Evolutionary conservation across 371 early-diverging fungal genomes (phyloP).

Genomic region (Mortierella sp.): DNA sequence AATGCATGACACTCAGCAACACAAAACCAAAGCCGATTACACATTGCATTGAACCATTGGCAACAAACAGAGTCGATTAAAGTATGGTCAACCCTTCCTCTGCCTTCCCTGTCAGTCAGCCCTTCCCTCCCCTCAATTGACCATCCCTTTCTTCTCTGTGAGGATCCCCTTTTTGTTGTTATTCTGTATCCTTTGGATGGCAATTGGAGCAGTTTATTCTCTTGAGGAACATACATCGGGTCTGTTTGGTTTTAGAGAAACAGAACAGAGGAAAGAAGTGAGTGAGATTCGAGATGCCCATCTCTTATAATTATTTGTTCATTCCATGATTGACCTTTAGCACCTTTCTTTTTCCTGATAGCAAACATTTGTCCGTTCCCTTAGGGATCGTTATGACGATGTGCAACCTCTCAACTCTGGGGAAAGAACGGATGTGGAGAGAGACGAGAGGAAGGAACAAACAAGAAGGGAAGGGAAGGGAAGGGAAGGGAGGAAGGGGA

Average conservation of each 20-base stretch:
- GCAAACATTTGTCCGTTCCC: conserved; percentile 25
- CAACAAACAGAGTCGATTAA: not conserved
- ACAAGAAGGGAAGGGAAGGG: not conserved
- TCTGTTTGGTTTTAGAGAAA: not conserved
- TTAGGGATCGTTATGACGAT: conserved; percentile 56
- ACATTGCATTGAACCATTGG: not conserved
- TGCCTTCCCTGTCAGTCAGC: not conserved
- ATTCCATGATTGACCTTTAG: conserved; percentile 32
- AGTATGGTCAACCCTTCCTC: not conserved
- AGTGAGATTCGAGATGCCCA: conserved; percentile 38
- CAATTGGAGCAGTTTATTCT: not conserved
- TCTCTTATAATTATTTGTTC: conserved; percentile 8
- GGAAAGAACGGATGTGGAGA: conserved; percentile 39
- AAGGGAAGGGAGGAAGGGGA: not conserved
- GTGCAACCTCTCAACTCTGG: conserved; percentile 36
- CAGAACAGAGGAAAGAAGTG: not conserved
- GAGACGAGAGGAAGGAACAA: conserved; percentile 3
- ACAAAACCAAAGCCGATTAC: not conserved
- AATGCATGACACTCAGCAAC: not conserved
- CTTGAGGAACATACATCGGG: not conserved
- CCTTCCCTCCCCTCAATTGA: not conserved
- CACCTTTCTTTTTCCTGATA: not conserved
- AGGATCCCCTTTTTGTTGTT: not conserved
- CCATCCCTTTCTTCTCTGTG: not conserved
- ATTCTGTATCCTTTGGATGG: not conserved